phyloP scores from a whole-genome alignment of 345 rosid species.

The Lumnitzera racemosa region DNA sequence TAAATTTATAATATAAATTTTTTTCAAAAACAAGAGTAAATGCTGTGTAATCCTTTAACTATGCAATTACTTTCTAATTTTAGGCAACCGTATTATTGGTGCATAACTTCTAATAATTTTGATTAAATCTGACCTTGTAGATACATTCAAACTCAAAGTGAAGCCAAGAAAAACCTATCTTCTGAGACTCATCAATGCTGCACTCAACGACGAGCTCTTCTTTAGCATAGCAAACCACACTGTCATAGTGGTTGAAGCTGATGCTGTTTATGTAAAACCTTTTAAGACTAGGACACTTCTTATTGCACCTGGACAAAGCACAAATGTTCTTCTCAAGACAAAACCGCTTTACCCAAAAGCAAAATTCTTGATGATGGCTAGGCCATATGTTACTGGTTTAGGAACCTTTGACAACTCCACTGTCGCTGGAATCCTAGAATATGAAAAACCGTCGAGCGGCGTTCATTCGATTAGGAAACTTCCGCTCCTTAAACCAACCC shows the following conservation, averaged over 20 bases:
- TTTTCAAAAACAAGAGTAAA: too few relatives aligned
- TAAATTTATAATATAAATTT: too few relatives aligned
- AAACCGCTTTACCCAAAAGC: slow-evolving; percentile 32
- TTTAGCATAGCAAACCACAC: slow-evolving; percentile 47
- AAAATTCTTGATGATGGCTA: slow-evolving; percentile 47
- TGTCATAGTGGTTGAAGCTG: slow-evolving; percentile 34
- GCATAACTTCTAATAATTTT: neutral
- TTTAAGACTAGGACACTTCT: slow-evolving; percentile 31
- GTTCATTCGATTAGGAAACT: slow-evolving; percentile 28
- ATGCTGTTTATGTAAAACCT: slow-evolving; percentile 34
- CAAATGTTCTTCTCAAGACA: slow-evolving; percentile 38
- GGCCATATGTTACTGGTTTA: slow-evolving; percentile 60
- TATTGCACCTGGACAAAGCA: slow-evolving; percentile 41
- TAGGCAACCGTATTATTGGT: neutral
- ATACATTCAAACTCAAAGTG: slow-evolving; percentile 38
- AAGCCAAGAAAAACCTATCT: slow-evolving; percentile 42
- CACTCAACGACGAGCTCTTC: slow-evolving; percentile 52
- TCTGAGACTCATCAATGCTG: slow-evolving; percentile 37
- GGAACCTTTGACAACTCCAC: slow-evolving; percentile 52
- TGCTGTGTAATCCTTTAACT: too few relatives aligned
- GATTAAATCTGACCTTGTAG: slow-evolving; percentile 6
- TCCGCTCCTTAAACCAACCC: slow-evolving; percentile 34
- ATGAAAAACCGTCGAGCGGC: slow-evolving; percentile 14
- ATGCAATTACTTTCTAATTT: too few relatives aligned
- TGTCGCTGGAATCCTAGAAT: slow-evolving; percentile 30